Evolutionary conservation across 495 filamentous ascomycete species (phyloP), one percentile per base, ranked within the genome.

Genomic region (Talaromyces stipitatus): DNA sequence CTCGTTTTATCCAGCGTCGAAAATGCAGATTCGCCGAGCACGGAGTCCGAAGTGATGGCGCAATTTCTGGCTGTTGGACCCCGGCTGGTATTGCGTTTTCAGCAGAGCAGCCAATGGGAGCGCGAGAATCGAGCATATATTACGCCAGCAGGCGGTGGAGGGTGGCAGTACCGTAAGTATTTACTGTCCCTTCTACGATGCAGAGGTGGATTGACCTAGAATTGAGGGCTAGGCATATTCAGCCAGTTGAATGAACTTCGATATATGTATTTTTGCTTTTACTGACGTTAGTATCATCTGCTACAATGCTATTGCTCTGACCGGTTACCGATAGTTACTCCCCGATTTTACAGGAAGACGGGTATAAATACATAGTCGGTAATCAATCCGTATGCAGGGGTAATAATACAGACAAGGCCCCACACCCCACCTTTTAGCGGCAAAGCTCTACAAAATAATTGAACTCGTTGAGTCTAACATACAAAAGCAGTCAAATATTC

Each of bases 1-100:
- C 23, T 16, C 51, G 20, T 36, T 54, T 54, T 54, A 36, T 36
- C 29, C 20, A 20, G 28, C 22, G 23, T 14, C 32, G 9, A 3
- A 22, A 16, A n/a, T 14, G 36, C 54, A 45, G 32, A 43, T 14
- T 55, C 54, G 20, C 54, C 54, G 54, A 55, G 54, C 54, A 55
- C 54, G 54, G 54, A 45, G 54, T 43, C 54, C 54, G 54, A 55
- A 55, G 54, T 41, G 33, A 55, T 55, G 54, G 54, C 54, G 54
- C 54, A 22, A 55, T 51, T 48, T 48, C 18, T 16, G 6, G 22
- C 24, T 20, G 22, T 12, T 26, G 20, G 18, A 11, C 20, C 45
- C 45, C 4, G 20, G 45, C 20, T 20, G 12, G 45, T 48, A 48
- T 48, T 23, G 38, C 16, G 20, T 11, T 48, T 26, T 26, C 45